Conservation (phyloP, 352 stramenopile genomes). For the Phytophthora quininea region DNA sequence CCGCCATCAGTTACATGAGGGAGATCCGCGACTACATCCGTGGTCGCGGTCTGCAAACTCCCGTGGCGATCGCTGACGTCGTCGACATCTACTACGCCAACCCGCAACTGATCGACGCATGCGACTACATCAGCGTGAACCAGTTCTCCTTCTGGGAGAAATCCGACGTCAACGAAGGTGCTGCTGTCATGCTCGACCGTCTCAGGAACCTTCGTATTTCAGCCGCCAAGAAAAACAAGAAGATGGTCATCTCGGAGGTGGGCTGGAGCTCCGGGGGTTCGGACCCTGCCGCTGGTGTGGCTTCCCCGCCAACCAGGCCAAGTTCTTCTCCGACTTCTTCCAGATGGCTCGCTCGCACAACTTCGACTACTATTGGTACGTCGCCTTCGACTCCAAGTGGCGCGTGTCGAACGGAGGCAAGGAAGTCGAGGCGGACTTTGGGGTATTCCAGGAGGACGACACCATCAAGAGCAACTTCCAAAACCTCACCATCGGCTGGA, state of each 20-base stretch:
- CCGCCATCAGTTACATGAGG: too few species aligned
- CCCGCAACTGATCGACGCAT: slow-evolving; percentile 55
- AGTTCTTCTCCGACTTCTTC: slow-evolving; percentile 79
- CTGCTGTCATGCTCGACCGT: slow-evolving; percentile 55
- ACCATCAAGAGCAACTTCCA: too few species aligned
- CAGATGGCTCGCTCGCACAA: too few species aligned
- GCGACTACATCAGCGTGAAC: slow-evolving; percentile 78
- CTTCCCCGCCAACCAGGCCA: slow-evolving; percentile 60
- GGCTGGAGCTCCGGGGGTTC: slow-evolving; percentile 66
- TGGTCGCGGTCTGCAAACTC: too few species aligned
- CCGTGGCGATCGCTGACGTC: slow-evolving; percentile 55
- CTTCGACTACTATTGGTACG: too few species aligned
- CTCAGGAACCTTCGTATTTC: slow-evolving; percentile 51
- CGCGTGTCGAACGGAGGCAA: too few species aligned
- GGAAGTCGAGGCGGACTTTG: too few species aligned
- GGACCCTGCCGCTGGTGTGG: slow-evolving; percentile 33
- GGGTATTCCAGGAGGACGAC: too few species aligned
- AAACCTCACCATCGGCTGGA: slow-evolving; percentile 30
- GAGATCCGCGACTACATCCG: too few species aligned
- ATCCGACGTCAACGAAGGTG: slow-evolving; percentile 51
- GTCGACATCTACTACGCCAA: slow-evolving; percentile 77
- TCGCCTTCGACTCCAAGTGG: too few species aligned
- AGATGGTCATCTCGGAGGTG: background rate
- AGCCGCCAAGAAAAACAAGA: slow-evolving; percentile 58
- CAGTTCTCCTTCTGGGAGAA: slow-evolving; percentile 84